Conservation (phyloP, 257 asterid genomes). For the Solanum phureja region DNA sequence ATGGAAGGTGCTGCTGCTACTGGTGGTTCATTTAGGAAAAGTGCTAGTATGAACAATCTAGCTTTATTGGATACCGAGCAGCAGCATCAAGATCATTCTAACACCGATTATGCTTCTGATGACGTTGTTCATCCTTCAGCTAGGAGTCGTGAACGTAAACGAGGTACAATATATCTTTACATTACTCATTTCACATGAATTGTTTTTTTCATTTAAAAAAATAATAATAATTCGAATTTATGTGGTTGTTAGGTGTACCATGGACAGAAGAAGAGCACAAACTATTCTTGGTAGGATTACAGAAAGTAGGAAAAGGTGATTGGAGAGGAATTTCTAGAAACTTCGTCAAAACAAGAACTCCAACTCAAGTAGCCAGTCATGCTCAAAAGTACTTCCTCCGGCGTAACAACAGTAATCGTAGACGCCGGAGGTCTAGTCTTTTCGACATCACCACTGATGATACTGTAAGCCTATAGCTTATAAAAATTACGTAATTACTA, state of each 20-base stretch:
- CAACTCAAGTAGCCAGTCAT: constrained; percentile 98
- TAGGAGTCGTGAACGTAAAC: constrained; percentile 64
- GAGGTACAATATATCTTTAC: constrained; percentile 35
- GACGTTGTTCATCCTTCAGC: constrained; percentile 90
- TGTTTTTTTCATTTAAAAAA: neutral
- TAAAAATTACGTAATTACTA: neutral
- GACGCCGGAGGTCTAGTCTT: constrained; percentile 96
- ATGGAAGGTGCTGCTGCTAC: constrained; percentile 58
- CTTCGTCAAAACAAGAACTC: constrained; percentile 85
- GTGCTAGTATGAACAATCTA: constrained; percentile 84
- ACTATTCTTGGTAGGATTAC: constrained; percentile 76
- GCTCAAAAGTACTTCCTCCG: constrained; percentile 97
- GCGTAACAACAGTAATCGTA: constrained; percentile 58
- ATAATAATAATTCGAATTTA: neutral
- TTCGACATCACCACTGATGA: constrained; percentile 78
- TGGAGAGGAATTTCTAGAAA: constrained; percentile 99
- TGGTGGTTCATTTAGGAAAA: constrained; percentile 52
- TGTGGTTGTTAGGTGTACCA: constrained; percentile 53
- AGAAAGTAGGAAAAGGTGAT: constrained; percentile 92
- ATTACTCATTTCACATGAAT: neutral
- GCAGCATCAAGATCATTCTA: constrained; percentile 41
- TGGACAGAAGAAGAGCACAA: constrained; percentile 97
- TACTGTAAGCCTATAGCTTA: constrained; percentile 21
- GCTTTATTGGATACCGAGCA: constrained; percentile 35
- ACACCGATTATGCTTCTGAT: constrained; percentile 80